Base-by-base conservation (phyloP, 2,329 filamentous ascomycete species). In the Aureobasidium pullulans region DNA sequence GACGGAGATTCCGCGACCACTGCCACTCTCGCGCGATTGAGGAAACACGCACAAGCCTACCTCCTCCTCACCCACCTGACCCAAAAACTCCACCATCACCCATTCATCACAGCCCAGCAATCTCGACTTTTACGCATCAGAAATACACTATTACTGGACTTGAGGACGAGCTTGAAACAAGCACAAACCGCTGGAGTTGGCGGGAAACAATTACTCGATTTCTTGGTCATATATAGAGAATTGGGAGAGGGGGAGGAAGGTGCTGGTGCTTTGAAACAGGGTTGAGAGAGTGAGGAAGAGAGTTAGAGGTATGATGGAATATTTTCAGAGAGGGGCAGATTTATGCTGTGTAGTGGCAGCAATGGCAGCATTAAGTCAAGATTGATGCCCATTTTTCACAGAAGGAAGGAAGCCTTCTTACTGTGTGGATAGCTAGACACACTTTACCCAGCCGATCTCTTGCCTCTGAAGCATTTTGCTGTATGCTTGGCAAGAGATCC, bases 111-210 rank as follows among this genome's bases (percentile, higher is more conserved):
- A 37, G 77, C 77, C 15, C 84, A 87, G 66, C 73, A 81, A 63
- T 71, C 76, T 5, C 75, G 86, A 52, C 70, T 88, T 58, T 69
- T 76, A 39, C 81, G 81, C 65, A 76, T 88, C 28, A 78, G 80
- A 61, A 83, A 83, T 59, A 86, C 84, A 0, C 70, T 89, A 60
- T 70, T 88, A 34, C 73, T 88, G 47, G 86, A 89, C 72, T 71
- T 90, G 34, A 83, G 81, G 59, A 81, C 81, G 42, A 83, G 83
- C 5, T 70, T 88, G 58, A 82, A 84, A 67, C 81, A 85, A 65
- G 78, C 80, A 6, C 79, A 76, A 50, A 64, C 64, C 3, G 65
- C 74, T 16, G 66, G 67, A 13, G 67, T 71, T 28, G 71, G 75
- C 13, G 69, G 70, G n/a, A 75, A 74, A 6, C 68, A 72, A 60